These are phyloP conservation scores for Venturia oleaginea DNA, from an alignment of 2,329 filamentous ascomycete species.

Conservation along the genomic window DNA sequence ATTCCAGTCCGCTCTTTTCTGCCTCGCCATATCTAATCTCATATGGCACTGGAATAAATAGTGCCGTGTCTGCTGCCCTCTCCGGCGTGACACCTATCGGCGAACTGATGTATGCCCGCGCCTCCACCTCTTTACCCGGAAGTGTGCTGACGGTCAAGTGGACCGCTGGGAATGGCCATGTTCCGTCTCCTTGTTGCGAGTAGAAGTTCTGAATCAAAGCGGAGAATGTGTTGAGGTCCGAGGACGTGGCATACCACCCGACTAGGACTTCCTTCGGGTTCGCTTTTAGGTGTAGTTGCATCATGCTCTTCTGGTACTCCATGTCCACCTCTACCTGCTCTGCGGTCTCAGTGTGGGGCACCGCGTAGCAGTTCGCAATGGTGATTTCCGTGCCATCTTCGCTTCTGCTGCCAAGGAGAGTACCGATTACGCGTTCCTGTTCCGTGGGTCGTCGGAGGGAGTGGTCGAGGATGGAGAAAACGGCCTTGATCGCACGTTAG, in stretches of 20 bases:
- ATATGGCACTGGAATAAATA: slow-evolving; percentile 96
- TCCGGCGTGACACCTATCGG: slow-evolving; percentile 92
- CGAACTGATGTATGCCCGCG: slow-evolving; percentile 88
- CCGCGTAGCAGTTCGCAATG: slow-evolving; percentile 93
- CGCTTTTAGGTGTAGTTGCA: slow-evolving; percentile 85
- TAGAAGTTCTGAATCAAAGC: slow-evolving; percentile 99
- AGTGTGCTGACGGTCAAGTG: slow-evolving; percentile 92
- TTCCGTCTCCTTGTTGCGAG: slow-evolving; percentile 90
- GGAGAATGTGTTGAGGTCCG: slow-evolving; percentile 96
- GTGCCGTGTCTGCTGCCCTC: slow-evolving; percentile 87
- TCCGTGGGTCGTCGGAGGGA: slow-evolving; percentile 84
- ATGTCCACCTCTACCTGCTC: slow-evolving; percentile 99
- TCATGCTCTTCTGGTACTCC: slow-evolving; percentile 99
- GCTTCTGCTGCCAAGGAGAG: slow-evolving; percentile 81
- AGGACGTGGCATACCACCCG: slow-evolving; percentile 96
- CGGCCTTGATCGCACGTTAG: slow-evolving; percentile 35
- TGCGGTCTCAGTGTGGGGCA: slow-evolving; percentile 95
- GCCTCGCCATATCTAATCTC: slow-evolving; percentile 82
- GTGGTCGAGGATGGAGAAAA: slow-evolving; percentile 72
- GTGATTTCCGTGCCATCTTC: slow-evolving; percentile 97
- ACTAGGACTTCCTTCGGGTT: slow-evolving; percentile 89
- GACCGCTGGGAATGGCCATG: slow-evolving; percentile 92
- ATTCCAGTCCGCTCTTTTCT: slow-evolving; percentile 68
- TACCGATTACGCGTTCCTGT: slow-evolving; percentile 93
- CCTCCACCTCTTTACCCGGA: slow-evolving; percentile 79